Base-by-base conservation (phyloP, 1,284 basidiomycete genomes). In the Apiotrichum mycotoxinovorans region DNA sequence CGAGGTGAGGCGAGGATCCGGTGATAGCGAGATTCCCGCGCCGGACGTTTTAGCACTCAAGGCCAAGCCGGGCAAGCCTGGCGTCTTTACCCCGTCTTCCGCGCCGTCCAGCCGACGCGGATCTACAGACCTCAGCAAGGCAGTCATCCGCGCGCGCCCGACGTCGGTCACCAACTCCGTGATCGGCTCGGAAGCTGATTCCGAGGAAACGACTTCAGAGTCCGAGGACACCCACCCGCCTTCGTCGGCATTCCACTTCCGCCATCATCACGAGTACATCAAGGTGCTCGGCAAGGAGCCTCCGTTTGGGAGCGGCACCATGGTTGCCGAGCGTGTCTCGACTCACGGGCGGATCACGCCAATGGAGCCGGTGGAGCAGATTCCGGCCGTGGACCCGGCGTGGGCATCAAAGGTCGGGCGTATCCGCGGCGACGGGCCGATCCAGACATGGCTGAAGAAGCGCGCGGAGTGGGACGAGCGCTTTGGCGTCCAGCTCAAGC, bases 241-340 rank as follows among this genome's bases (percentile, higher is more conserved):
- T 7, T 7, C 34, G n/a, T n/a, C n/a, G n/a, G n/a, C n/a, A n/a
- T n/a, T n/a, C n/a, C n/a, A n/a, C n/a, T n/a, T n/a, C n/a, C n/a
- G n/a, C 14, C 4, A 17, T 3, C 11, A 23, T 5, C 40, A 38
- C 9, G 26, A 50, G 40, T 26, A 20, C 42, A 67, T 77, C 42
- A 69, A 64, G 3, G 73, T 76, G 5, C 64, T 57, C 0, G 77
- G 76, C 3, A 52, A 43, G 2, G 68, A 71, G 51, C 75, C 75
- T 0, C 42, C 52, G 5, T 72, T 71, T 38, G 66, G 74, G 56
- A 74, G 74, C 30, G 46, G 55, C 1, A 49, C 42, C 9, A 86
- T 88, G 80, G 87, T 97, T 57, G 82, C 92, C n/a, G 92, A 97
- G 75, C 84, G 94, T 8, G 85, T 97, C 14, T 86, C 87, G 25